Percentiles rank a stretch among this genome's conserved stretches.
These are phyloP conservation scores for Eimeria maxima DNA, from an alignment of 169 alveolate genomes.

Conservation along the genomic window DNA sequence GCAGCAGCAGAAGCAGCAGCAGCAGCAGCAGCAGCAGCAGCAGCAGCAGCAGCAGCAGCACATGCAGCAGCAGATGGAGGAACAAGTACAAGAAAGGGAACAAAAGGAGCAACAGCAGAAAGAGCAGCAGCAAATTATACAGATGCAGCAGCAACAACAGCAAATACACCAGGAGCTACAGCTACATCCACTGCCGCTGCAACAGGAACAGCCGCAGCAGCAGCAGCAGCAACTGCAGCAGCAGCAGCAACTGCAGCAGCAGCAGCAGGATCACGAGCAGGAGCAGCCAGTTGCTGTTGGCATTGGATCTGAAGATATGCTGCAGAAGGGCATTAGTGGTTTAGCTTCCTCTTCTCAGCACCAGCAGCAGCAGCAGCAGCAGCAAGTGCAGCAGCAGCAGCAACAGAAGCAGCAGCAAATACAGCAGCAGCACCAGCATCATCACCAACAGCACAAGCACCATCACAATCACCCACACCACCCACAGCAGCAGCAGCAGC, in stretches of 20 bases:
- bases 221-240: background rate
- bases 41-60: too few species aligned
- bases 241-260: background rate
- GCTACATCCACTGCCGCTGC: background rate
- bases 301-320: background rate
- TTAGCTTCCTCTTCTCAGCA: background rate
- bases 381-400: too few species aligned
- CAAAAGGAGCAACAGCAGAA: too few species aligned
- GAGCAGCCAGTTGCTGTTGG: background rate
- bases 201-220: slow-evolving; percentile 19
- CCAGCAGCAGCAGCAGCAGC: too few species aligned
- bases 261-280: too few species aligned
- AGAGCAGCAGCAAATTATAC: too few species aligned
- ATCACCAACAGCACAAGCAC: background rate
- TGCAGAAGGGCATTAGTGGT: background rate
- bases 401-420: too few species aligned
- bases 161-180: slow-evolving; percentile 3
- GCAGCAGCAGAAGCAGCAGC: too few species aligned
- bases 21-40: too few species aligned
- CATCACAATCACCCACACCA: background rate
- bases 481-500: background rate
- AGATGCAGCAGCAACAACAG: too few species aligned
- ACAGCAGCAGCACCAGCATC: background rate
- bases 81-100: too few species aligned
- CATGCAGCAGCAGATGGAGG: too few species aligned